Base-by-base conservation (phyloP, 306 rosid species). In the Trifolium repens region DNA sequence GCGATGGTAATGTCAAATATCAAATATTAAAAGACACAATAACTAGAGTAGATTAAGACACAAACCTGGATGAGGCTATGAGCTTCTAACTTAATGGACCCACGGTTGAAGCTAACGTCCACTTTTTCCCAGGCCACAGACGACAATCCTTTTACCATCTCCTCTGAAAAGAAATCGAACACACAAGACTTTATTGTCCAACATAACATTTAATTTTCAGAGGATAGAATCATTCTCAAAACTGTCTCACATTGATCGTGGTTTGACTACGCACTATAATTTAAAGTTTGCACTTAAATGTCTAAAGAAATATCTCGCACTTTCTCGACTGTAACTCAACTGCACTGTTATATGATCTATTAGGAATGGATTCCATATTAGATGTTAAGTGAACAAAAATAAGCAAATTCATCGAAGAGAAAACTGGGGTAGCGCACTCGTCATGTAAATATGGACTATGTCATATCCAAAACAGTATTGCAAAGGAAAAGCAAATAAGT, bases 81-180 rank as follows among this genome's bases (percentile, higher is more conserved):
- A 42, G 46, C 46, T 2, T 42, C 3, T 9, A 1, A 0, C 46
- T 42, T 8, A 42, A 42, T 2, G 9, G 0, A 12, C 12, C 46
- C 12, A 9, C 11, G 2, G 3, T 10, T 37, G 12, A 94, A 94
- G 80, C 93, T 90, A 81, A 94, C 97, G 81, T 94, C 98, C 78
- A 94, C 84, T 78, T 94, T 94, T 77, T 94, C 91, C 98, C 98
- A 94, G 2, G 96, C 87, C 43, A 94, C 72, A 1, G 89, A 76
- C 17, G 98, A 94, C 77, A 94, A 81, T 47, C 94, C 98, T 7
- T 87, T 86, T 61, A 91, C 89, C 78, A 94, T 81, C 72, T 90
- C 97, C 85, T 87, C 97, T 94, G 88, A 85, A 81, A 71, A 64
- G 24, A 16, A 67, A 57, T 50, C 49, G 27, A 8, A 11, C 16